Base-by-base conservation (phyloP, 164 flowering plant genomes). In the Tetracentron sinense region DNA sequence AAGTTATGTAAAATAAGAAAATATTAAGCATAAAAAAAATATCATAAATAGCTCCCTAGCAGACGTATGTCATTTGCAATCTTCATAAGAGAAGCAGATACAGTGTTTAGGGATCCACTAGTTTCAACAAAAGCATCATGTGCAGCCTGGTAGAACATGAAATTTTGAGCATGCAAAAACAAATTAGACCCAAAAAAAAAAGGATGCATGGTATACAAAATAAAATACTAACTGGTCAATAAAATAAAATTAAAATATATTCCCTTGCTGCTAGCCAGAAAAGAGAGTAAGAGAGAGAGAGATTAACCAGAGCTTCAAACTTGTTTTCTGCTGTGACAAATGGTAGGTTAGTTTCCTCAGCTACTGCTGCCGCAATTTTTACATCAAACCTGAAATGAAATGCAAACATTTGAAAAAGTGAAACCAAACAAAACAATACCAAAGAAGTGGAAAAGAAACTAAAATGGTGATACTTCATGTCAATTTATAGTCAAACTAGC, bases 61-160 rank as follows among this genome's bases (percentile, higher is more conserved):
- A 94, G 65, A 26, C 99, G 92, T 58, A 94, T 82, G 63, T 94
- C 99, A 87, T 94, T 94, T 23, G 82, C 96, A 74, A 94, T 79
- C 79, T 94, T 91, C 97, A 89, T 91, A 16, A 94, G 83, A 56
- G 99, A 95, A 69, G 80, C 66, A 64, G 96, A 87, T 62, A 92
- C 68, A 16, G 99, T 95, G 76, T 95, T 94, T 48, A 95, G 77
- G 57, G 97, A 78, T 74, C 99, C 99, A 73, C 99, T 95, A 23
- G 94, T 80, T 82, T 95, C 97, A 68, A 92, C 96, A 79, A 88
- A 92, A 53, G 99, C 96, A 77, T 95, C 99, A 84, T 92, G 99
- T 49, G 99, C 97, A 70, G 97, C 97, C 99, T 95, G 69, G 63
- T 19, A 50, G 38, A 67, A 66, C 48, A 64, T 10, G 10, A 69